Conservation (phyloP, 352 stramenopile genomes). For the Phytophthora megakarya region DNA sequence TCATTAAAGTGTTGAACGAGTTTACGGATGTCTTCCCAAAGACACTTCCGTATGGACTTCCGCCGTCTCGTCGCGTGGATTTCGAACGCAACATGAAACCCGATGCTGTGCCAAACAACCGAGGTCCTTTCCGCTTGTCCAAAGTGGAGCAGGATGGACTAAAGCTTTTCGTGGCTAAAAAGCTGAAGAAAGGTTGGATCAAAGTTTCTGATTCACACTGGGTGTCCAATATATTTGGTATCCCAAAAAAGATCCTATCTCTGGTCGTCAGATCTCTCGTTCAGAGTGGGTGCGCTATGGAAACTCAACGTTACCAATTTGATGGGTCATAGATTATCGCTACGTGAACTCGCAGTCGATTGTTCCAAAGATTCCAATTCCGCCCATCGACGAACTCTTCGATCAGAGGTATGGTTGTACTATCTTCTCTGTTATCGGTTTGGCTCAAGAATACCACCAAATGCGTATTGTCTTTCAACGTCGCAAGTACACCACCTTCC, state of each 20-base stretch:
- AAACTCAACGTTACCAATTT: constrained; percentile 14
- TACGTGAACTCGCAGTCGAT: constrained; percentile 13
- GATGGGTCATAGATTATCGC: constrained; percentile 28
- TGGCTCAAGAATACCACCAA: constrained; percentile 42
- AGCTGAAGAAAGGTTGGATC: constrained; percentile 30
- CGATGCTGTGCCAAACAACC: constrained; percentile 12
- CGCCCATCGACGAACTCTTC: constrained; percentile 24
- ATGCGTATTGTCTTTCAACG: constrained; percentile 16
- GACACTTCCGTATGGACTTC: constrained; percentile 12
- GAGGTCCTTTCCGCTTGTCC: constrained; percentile 20
- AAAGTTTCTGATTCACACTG: constrained; percentile 31
- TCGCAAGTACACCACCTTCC: constrained; percentile 40
- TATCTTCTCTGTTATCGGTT: constrained; percentile 33
- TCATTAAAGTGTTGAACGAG: constrained; percentile 7
- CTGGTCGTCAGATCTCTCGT: constrained; percentile 15
- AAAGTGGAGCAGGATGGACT: no score
- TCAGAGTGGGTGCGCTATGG: constrained; percentile 20
- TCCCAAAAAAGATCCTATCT: constrained; percentile 26
- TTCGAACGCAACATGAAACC: constrained; percentile 33
- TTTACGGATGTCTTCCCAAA: constrained; percentile 25
- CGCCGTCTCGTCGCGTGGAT: constrained; percentile 13
- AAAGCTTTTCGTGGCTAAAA: no score
- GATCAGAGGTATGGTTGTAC: constrained; percentile 15
- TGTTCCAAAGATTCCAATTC: constrained; percentile 25
- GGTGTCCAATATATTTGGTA: constrained; percentile 35